These are phyloP conservation scores for Cutaneotrichosporon mucoides DNA, from an alignment of 1,284 basidiomycete species.

Conservation along the genomic window DNA sequence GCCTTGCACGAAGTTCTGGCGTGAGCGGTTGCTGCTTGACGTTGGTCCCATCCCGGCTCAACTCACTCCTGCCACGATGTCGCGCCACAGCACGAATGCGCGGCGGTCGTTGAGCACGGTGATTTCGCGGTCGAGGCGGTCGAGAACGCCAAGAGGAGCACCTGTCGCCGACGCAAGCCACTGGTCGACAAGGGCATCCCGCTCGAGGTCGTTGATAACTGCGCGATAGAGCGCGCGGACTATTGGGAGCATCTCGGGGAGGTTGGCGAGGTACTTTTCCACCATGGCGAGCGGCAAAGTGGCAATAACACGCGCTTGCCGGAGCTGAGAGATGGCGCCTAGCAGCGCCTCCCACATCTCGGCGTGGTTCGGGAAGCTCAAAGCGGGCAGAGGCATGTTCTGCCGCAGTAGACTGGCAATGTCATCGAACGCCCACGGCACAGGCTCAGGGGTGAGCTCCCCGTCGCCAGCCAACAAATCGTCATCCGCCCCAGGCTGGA, in stretches of 20 bases:
- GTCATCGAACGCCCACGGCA: conserved; percentile 48
- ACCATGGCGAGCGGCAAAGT: background rate
- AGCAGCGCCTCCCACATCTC: conserved; percentile 58
- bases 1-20: conserved; percentile 13
- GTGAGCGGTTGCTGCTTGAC: conserved; percentile 2
- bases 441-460: background rate
- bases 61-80: conserved; percentile 32
- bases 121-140: conserved; percentile 9
- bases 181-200: conserved; percentile 17
- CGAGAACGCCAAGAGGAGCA: conserved; percentile 5
- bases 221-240: conserved; percentile 22
- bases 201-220: conserved; percentile 1
- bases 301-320: background rate
- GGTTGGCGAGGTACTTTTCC: conserved; percentile 2
- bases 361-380: conserved; percentile 55
- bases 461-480: background rate
- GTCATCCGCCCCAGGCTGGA: too few species aligned
- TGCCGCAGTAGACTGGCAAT: conserved; percentile 66
- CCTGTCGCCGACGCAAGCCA: conserved; percentile 17
- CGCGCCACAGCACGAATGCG: conserved; percentile 23
- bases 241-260: conserved; percentile 15
- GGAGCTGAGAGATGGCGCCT: conserved; percentile 10
- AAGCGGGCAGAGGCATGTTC: conserved; percentile 65
- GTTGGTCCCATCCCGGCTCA: too few species aligned
- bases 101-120: conserved; percentile 5